phyloP scores from a whole-genome alignment of 306 rosid species.

The Ormosia semicastrata region DNA sequence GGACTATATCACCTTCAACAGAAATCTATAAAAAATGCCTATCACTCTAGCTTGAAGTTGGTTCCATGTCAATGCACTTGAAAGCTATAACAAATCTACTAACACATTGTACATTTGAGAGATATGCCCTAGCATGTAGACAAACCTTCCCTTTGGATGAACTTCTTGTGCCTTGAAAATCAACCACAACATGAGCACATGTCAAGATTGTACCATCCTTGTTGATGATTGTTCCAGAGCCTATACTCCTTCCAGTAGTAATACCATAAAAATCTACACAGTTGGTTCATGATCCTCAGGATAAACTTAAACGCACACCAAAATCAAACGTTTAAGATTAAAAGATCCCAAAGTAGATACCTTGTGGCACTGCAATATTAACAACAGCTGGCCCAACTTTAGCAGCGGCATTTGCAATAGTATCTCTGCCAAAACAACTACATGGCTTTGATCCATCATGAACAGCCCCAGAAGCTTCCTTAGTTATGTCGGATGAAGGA shows the following conservation, averaged over 20 bases:
- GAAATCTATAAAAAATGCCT: neutral
- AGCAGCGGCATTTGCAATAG: conserved; percentile 87
- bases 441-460: conserved; percentile 42
- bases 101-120: neutral
- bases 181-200: conserved; percentile 80
- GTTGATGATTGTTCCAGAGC: conserved; percentile 86
- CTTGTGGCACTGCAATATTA: conserved; percentile 64
- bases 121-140: neutral
- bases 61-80: neutral
- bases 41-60: neutral
- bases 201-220: conserved; percentile 88
- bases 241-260: conserved; percentile 49
- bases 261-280: conserved; percentile 54
- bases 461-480: conserved; percentile 38
- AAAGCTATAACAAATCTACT: neutral
- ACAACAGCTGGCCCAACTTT: conserved; percentile 87
- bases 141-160: conserved; percentile 77
- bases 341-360: conserved; percentile 28
- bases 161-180: conserved; percentile 54
- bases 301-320: neutral
- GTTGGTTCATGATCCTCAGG: neutral
- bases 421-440: conserved; percentile 67
- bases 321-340: neutral
- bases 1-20: neutral
- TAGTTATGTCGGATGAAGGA: conserved; percentile 43